Conservation (phyloP, 805 yeast genomes). For the Starmera quercuum region DNA sequence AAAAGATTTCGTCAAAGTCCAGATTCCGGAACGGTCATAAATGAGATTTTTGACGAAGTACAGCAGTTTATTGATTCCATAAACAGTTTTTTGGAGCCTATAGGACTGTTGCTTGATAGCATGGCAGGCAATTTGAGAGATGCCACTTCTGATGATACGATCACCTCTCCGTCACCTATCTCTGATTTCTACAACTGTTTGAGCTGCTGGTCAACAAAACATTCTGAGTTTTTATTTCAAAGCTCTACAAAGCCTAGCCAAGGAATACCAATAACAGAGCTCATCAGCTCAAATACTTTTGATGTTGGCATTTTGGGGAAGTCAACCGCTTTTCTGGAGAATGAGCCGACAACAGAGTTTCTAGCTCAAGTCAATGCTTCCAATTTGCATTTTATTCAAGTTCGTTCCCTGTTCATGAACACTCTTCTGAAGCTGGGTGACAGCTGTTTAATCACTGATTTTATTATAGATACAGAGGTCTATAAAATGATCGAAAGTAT, state of each 20-base stretch:
- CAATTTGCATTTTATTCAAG: slow-evolving; percentile 28
- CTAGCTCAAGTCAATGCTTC: slow-evolving; percentile 19
- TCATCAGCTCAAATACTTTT: slow-evolving; percentile 22
- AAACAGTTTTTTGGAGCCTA: neutral
- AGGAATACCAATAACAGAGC: slow-evolving; percentile 18
- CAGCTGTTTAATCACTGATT: slow-evolving; percentile 27
- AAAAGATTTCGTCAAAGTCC: slow-evolving; percentile 30
- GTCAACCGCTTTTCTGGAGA: slow-evolving; percentile 8
- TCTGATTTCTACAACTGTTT: slow-evolving; percentile 1
- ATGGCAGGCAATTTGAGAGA: neutral
- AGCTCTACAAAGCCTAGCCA: slow-evolving; percentile 3
- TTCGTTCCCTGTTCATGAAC: slow-evolving; percentile 24
- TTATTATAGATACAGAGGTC: slow-evolving; percentile 27
- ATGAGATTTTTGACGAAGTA: neutral
- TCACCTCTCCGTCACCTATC: slow-evolving; percentile 3
- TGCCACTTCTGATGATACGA: neutral
- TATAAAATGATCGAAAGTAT: slow-evolving; percentile 8
- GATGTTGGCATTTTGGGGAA: slow-evolving; percentile 12
- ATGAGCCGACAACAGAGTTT: slow-evolving; percentile 15
- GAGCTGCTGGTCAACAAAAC: slow-evolving; percentile 12
- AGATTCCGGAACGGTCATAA: neutral
- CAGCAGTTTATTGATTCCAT: neutral
- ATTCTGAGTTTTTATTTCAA: slow-evolving; percentile 18
- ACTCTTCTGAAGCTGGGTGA: slow-evolving; percentile 11
- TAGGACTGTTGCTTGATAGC: slow-evolving; percentile 1